Evolutionary conservation across 176 grass and related monocot genomes (phyloP).

Genomic region (Oryza officinalis): DNA sequence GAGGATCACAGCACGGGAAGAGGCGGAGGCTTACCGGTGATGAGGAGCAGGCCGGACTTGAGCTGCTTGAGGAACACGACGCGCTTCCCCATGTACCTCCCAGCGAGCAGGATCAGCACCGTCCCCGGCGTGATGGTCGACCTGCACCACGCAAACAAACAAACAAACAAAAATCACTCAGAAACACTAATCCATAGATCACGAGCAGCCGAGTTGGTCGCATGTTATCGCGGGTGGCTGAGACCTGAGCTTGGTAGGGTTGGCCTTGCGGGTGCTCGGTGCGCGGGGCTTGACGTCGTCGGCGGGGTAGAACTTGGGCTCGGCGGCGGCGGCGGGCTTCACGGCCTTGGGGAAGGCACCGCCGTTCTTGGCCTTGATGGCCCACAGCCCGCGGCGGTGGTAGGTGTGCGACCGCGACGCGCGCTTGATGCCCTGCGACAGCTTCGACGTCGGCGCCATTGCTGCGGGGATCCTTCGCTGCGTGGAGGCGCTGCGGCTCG

Average conservation of each 20-base stretch:
- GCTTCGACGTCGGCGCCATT: slow-evolving; percentile 54
- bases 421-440: slow-evolving; percentile 72
- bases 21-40: slow-evolving; percentile 54
- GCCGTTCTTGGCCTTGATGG: slow-evolving; percentile 96
- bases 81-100: slow-evolving; percentile 97
- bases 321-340: slow-evolving; percentile 39
- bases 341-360: slow-evolving; percentile 73
- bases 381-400: slow-evolving; percentile 93
- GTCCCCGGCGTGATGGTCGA: slow-evolving; percentile 83
- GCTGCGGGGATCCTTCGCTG: background rate
- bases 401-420: slow-evolving; percentile 79
- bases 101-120: slow-evolving; percentile 88
- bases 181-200: background rate
- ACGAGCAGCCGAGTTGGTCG: background rate
- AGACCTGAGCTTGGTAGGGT: slow-evolving; percentile 92
- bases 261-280: slow-evolving; percentile 74
- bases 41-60: slow-evolving; percentile 81
- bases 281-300: slow-evolving; percentile 74
- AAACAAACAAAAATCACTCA: background rate
- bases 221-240: too few relatives aligned
- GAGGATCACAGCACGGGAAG: background rate
- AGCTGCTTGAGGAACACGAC: slow-evolving; percentile 98
- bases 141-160: slow-evolving; percentile 36
- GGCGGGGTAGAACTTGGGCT: slow-evolving; percentile 92
- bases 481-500: slow-evolving; percentile 14